phyloP scores from a whole-genome alignment of 768 basidiomycete genomes.

The Strobilomyces dryophilus region DNA sequence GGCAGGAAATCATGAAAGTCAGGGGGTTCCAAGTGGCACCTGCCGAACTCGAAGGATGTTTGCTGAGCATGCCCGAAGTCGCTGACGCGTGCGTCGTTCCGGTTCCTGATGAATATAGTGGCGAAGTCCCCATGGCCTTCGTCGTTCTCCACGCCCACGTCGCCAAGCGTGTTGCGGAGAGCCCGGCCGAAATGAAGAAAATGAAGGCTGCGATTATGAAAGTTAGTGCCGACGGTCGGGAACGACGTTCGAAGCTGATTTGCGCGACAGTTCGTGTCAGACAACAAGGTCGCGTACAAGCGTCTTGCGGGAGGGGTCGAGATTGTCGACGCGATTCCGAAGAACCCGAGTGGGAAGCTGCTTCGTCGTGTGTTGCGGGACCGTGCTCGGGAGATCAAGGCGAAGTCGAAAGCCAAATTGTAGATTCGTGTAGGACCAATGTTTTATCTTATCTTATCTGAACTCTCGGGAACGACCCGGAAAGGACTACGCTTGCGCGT shows the following conservation, averaged over 20 bases:
- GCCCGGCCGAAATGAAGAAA: conserved; percentile 26
- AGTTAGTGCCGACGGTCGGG: conserved; percentile 28
- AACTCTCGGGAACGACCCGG: neutral
- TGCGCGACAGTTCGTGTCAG: conserved; percentile 44
- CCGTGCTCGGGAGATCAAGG: conserved; percentile 35
- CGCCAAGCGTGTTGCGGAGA: conserved; percentile 29
- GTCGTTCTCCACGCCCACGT: conserved; percentile 49
- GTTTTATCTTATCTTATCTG: conserved; percentile 22
- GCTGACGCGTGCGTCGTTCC: conserved; percentile 62
- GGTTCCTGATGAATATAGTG: conserved; percentile 63
- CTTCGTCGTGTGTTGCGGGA: conserved; percentile 50
- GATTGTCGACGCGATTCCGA: conserved; percentile 52
- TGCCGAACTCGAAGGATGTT: conserved; percentile 65
- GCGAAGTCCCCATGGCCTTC: conserved; percentile 69
- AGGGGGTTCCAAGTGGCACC: conserved; percentile 73
- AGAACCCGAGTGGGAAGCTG: conserved; percentile 60
- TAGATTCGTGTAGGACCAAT: neutral
- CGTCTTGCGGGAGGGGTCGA: conserved; percentile 56
- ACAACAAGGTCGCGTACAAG: conserved; percentile 55
- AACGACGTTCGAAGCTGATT: neutral
- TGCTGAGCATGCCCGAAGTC: conserved; percentile 58
- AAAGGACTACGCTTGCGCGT: conserved; percentile 17
- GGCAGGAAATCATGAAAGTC: conserved; percentile 64
- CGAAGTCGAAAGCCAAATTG: conserved; percentile 22
- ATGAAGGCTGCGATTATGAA: conserved; percentile 47